Evolutionary conservation across 2,329 filamentous ascomycete genomes (phyloP).

Genomic region (Monosporascus sp.): DNA sequence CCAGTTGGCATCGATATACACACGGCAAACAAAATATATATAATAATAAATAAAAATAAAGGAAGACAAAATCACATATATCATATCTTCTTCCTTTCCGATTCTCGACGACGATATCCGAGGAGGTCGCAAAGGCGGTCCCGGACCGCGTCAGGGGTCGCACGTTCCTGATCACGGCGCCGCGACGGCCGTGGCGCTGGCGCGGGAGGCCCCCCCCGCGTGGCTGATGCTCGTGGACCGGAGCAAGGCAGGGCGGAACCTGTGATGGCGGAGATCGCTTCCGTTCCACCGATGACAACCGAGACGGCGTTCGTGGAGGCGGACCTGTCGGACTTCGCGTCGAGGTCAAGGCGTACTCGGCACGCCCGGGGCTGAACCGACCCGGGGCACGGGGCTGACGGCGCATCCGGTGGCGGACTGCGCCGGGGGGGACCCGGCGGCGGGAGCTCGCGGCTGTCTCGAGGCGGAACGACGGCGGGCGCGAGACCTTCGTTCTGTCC

Average conservation of each 20-base stretch:
- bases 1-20: no score
- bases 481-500: background rate
- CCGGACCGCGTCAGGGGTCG: constrained; percentile 10
- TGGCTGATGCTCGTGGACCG: constrained; percentile 14
- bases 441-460: no score
- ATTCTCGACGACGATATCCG: background rate
- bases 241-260: constrained; percentile 9
- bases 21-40: no score
- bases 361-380: no score
- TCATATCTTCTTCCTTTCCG: no score
- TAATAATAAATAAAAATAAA: no score
- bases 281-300: constrained; percentile 3
- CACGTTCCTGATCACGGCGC: constrained; percentile 17
- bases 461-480: no score
- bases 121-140: constrained; percentile 9
- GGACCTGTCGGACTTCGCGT: constrained; percentile 10
- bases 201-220: constrained; percentile 2
- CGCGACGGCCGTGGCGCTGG: constrained; percentile 2
- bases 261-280: constrained; percentile 10
- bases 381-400: background rate
- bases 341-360: no score
- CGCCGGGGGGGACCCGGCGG: no score
- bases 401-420: background rate
- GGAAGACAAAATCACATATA: no score
- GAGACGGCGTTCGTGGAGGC: constrained; percentile 10